Base-by-base conservation (phyloP, 768 basidiomycete species). In the Hypholoma fasciculare region DNA sequence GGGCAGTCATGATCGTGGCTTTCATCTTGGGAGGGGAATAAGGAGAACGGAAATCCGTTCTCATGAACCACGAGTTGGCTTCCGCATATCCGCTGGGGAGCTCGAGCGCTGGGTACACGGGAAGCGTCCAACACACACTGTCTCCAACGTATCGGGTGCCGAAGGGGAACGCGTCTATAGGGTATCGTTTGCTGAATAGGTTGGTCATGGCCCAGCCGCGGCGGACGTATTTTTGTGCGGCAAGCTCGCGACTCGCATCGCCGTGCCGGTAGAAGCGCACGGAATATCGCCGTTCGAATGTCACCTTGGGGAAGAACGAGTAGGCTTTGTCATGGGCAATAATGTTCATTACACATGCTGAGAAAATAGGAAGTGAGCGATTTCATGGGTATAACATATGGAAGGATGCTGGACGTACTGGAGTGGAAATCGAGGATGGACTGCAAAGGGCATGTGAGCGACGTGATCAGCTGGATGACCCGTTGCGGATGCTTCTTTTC, bases 341-440 rank as follows among this genome's bases (percentile, higher is more conserved):
- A 9, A 42, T 42, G 17, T 42, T 42, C 17, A 42, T 42, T 1
- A 14, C 13, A 14, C 40, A 34, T 9, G 30, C 30, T 34, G 40
- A 12, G 13, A 6, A 1, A 42, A 42, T 42, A 6, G 7, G 3
- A 42, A 42, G 13, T 34, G 30, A 34, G 30, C 30, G 30, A 34
- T 34, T 3, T 3, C 9, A 34, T 34, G 2, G 30, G 9, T 34
- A 9, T 34, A 9, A 5, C 9, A 34, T 34, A 34, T 23, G 23
- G 23, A 23, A 23, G 23, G 30, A 34, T 34, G 30, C 2, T 3
- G 30, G 34, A 38, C 53, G 13, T 54, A 54, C 54, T 46, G 34
- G 53, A 54, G 27, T 54, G 53, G 12, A 54, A 54, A 27, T 30
- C 19, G 16, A 54, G 39, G n/a, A 54, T 44, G 27, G 30, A 30